Percentiles rank a stretch among this genome's conserved stretches.
Evolutionary conservation across 2,329 filamentous ascomycete genomes (phyloP).

Genomic region (Cadophora luteo-olivacea): DNA sequence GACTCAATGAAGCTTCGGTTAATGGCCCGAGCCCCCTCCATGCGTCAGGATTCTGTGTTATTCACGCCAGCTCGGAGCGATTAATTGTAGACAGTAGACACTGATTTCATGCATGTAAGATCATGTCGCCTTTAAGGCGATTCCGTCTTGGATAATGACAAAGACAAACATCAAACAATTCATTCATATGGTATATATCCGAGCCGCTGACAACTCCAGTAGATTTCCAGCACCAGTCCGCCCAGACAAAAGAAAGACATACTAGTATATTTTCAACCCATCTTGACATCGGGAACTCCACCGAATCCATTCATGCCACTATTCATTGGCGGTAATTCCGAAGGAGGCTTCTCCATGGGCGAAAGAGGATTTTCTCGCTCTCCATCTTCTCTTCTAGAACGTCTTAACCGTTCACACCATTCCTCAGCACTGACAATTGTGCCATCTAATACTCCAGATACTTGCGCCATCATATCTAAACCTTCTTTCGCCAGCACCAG

Average conservation of each 20-base stretch:
- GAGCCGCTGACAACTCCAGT: conserved; percentile 4
- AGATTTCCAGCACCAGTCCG: background rate
- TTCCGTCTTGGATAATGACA: background rate
- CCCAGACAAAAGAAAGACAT: background rate
- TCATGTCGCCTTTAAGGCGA: background rate
- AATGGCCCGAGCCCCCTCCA: background rate
- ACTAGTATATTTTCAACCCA: conserved; percentile 26
- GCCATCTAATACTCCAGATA: conserved; percentile 85
- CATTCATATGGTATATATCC: conserved; percentile 11
- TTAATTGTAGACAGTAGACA: background rate
- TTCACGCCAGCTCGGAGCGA: background rate
- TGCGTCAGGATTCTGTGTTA: background rate
- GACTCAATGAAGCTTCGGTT: background rate
- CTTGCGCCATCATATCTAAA: conserved; percentile 91
- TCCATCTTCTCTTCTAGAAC: conserved; percentile 42
- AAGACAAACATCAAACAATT: conserved; percentile 1
- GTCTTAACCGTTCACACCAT: conserved; percentile 83
- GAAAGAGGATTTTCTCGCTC: conserved; percentile 27
- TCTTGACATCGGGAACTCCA: conserved; percentile 32
- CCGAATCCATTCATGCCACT: conserved; percentile 21
- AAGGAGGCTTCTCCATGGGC: conserved; percentile 29
- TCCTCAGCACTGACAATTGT: conserved; percentile 90
- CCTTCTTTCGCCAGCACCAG: conserved; percentile 88
- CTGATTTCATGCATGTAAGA: background rate
- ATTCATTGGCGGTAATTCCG: conserved; percentile 26